phyloP scores from a whole-genome alignment of 345 rosid species.

The Melastoma malabathricum region DNA sequence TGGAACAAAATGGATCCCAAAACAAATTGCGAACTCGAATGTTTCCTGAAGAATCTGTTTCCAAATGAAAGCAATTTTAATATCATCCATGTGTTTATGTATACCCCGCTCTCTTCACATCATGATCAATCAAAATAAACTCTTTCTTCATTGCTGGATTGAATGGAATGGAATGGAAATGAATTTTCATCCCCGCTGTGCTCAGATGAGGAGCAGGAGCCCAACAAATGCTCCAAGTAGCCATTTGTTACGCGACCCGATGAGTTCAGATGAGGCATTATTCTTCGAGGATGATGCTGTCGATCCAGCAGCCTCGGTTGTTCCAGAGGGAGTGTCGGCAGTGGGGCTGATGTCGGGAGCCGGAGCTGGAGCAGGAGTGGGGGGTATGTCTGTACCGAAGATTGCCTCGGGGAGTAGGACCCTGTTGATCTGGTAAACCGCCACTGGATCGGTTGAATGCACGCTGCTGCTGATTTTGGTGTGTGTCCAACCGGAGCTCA shows the following conservation, averaged over 20 bases:
- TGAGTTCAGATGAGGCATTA: slow-evolving; percentile 25
- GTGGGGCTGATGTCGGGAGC: slow-evolving; percentile 51
- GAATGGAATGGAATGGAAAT: not conserved
- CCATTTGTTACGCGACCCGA: slow-evolving; percentile 22
- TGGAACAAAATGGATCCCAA: too few species aligned
- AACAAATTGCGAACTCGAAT: not conserved
- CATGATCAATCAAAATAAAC: not conserved
- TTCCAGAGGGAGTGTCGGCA: slow-evolving; percentile 47
- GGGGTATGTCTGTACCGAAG: slow-evolving; percentile 86
- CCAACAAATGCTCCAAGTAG: slow-evolving; percentile 20
- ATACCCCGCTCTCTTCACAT: too few species aligned
- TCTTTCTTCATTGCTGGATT: not conserved
- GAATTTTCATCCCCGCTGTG: not conserved
- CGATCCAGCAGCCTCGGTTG: slow-evolving; percentile 9
- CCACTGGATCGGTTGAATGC: slow-evolving; percentile 76
- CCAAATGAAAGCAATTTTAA: slow-evolving; percentile 5
- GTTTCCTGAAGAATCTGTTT: slow-evolving; percentile 3
- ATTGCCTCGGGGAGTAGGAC: slow-evolving; percentile 86
- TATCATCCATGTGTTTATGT: not conserved
- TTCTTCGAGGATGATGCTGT: slow-evolving; percentile 25
- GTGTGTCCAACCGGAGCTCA: slow-evolving; percentile 66
- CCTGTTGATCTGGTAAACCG: slow-evolving; percentile 69
- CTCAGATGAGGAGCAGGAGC: slow-evolving; percentile 6
- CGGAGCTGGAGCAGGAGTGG: slow-evolving; percentile 79
- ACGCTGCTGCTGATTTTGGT: slow-evolving; percentile 82